Conservation (phyloP, 2,329 filamentous ascomycete genomes). For the Neocatenulostroma microsporum region DNA sequence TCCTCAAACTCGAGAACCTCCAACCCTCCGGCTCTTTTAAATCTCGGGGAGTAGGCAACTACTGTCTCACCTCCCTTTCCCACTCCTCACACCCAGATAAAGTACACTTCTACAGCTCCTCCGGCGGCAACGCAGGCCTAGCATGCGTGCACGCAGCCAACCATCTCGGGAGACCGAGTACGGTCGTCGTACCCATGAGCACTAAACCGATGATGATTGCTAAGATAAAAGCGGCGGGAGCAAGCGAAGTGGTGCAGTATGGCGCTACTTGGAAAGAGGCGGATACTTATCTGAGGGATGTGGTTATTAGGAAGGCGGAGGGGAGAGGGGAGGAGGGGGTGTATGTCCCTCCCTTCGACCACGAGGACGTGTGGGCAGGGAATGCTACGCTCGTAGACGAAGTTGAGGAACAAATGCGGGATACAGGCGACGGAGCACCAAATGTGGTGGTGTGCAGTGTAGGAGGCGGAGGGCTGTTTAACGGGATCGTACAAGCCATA, state of each 20-base stretch:
- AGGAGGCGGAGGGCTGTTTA: constrained; percentile 72
- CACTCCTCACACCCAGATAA: constrained; percentile 26
- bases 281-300: constrained; percentile 56
- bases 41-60: constrained; percentile 64
- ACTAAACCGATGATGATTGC: constrained; percentile 63
- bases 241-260: constrained; percentile 57
- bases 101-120: constrained; percentile 69
- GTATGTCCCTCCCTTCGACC: constrained; percentile 64
- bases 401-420: constrained; percentile 35
- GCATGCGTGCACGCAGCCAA: constrained; percentile 68
- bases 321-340: constrained; percentile 44
- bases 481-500: constrained; percentile 65
- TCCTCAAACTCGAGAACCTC: constrained; percentile 76
- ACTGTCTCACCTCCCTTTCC: constrained; percentile 50
- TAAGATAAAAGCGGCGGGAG: constrained; percentile 61
- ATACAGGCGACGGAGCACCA: constrained; percentile 37
- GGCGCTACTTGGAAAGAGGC: constrained; percentile 64
- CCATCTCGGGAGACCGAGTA: constrained; percentile 57
- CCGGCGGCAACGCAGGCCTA: constrained; percentile 76
- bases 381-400: constrained; percentile 53
- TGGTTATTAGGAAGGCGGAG: constrained; percentile 41
- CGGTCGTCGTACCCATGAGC: constrained; percentile 63
- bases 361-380: constrained; percentile 60
- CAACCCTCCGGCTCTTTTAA: constrained; percentile 86
- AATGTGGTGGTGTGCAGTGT: constrained; percentile 70